These are phyloP conservation scores for Populus deltoides DNA, from an alignment of 345 rosid genomes.

Conservation along the genomic window DNA sequence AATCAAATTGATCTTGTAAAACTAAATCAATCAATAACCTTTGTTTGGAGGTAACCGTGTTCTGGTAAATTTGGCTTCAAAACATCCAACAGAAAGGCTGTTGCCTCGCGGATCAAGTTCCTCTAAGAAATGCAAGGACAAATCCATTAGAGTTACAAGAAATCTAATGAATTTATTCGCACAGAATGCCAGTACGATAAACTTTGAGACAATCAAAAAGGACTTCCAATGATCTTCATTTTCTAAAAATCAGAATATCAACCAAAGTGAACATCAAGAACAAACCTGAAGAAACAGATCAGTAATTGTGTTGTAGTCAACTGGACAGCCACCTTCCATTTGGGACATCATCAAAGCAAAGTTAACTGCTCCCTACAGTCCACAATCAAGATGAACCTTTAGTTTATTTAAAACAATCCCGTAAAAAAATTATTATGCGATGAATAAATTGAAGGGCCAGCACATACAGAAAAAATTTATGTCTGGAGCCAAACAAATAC, in stretches of 20 bases:
- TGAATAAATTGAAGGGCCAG: background rate
- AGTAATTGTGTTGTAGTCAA: constrained; percentile 93
- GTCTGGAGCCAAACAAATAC: background rate
- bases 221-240: background rate
- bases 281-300: constrained; percentile 99
- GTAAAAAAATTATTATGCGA: background rate
- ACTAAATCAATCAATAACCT: constrained; percentile 41
- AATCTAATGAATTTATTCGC: background rate
- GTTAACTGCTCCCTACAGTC: constrained; percentile 88
- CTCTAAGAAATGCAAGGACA: constrained; percentile 44
- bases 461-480: background rate
- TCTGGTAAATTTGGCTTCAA: constrained; percentile 94
- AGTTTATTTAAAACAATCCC: background rate
- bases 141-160: background rate
- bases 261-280: background rate
- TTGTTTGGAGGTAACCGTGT: constrained; percentile 84
- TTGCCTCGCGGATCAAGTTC: constrained; percentile 96
- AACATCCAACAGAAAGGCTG: constrained; percentile 95
- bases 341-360: constrained; percentile 99
- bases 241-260: background rate
- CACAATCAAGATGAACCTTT: background rate
- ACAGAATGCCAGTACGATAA: background rate
- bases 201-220: background rate
- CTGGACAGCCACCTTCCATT: constrained; percentile 99
- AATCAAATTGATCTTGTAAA: background rate